These are phyloP conservation scores for Fusarium paranaense DNA, from an alignment of 2,329 filamentous ascomycete species.

Conservation along the genomic window DNA sequence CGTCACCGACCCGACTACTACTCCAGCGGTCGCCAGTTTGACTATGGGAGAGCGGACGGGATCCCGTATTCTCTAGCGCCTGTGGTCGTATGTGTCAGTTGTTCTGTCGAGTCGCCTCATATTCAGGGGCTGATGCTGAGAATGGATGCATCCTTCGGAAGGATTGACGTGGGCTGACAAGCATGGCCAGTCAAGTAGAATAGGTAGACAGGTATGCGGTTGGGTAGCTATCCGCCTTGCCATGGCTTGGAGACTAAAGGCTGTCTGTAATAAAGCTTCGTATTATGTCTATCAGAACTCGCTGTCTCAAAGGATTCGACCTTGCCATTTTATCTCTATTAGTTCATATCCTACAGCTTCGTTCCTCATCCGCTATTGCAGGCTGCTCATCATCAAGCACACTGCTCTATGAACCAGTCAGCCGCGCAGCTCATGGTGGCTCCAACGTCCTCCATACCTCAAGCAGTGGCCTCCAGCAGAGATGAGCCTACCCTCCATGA, in stretches of 20 bases:
- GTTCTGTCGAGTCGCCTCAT: background rate
- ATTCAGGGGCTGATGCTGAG: background rate
- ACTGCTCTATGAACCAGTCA: slow-evolving; percentile 1
- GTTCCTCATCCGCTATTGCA: slow-evolving; percentile 18
- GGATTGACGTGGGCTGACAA: background rate
- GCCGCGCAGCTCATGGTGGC: background rate
- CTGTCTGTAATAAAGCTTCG: slow-evolving; percentile 1
- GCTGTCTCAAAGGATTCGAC: slow-evolving; percentile 2
- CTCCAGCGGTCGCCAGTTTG: slow-evolving; percentile 18
- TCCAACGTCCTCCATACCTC: background rate
- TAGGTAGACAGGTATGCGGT: background rate
- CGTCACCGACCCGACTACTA: slow-evolving; percentile 29
- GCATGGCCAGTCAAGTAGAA: background rate
- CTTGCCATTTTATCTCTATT: slow-evolving; percentile 37
- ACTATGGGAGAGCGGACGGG: slow-evolving; percentile 22
- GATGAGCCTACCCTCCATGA: slow-evolving; percentile 1
- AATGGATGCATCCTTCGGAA: background rate
- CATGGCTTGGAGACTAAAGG: background rate
- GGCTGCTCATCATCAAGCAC: slow-evolving; percentile 9
- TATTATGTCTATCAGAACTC: slow-evolving; percentile 22
- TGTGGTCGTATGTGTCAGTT: slow-evolving; percentile 19
- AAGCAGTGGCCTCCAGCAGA: background rate
- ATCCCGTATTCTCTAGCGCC: slow-evolving; percentile 22
- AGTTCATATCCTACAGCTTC: slow-evolving; percentile 41
- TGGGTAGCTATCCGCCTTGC: background rate